Evolutionary conservation across 805 yeast species (phyloP), one percentile per base, ranked within the genome.

Genomic region (Cyberlindnera mrakii): DNA sequence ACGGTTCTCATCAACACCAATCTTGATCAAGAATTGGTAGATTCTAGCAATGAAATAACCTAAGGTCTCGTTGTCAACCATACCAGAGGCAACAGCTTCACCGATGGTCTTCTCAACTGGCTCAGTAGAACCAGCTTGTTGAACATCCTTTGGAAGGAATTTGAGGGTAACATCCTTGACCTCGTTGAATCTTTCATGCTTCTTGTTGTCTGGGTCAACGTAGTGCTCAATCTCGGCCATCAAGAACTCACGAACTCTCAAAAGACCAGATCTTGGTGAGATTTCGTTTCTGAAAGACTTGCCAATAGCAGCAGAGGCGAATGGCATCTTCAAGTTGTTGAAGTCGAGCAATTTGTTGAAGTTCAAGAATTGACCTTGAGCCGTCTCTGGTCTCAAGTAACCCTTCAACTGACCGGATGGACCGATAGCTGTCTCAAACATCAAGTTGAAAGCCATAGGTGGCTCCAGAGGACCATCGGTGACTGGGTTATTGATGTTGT

Each of bases 191-290:
- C 82, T 80, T 36, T 82, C 74, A 68, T 93, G 99, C 27, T 72
- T 64, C 71, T 93, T 93, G 69, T 90, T 76, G 38, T 71, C 70
- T 46, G 99, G 99, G 65, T 93, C 99, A 53, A 95, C 97, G 61
- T 79, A 93, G 69, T 93, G 99, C 72, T 93, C 99, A 62, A 93
- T 90, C 75, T 93, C 99, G 46, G 98, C 99, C 99, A 93, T 93
- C 63, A 93, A 74, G 66, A 93, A 93, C 74, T 93, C 99, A 70
- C 99, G 88, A 45, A 95, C 99, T 71, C 99, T 85, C 64, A 93
- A 76, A 56, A 93, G 75, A 57, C 99, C 99, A 23, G 98, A 86
- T 68, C 99, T 83, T 57, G 99, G 99, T 39, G 97, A 88, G 60
- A 93, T 93, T 73, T 93, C 99, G 68, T 93, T 93, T 75, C 99